Conservation (phyloP, 2,329 filamentous ascomycete genomes). For the Arthrobotrys megalospora region DNA sequence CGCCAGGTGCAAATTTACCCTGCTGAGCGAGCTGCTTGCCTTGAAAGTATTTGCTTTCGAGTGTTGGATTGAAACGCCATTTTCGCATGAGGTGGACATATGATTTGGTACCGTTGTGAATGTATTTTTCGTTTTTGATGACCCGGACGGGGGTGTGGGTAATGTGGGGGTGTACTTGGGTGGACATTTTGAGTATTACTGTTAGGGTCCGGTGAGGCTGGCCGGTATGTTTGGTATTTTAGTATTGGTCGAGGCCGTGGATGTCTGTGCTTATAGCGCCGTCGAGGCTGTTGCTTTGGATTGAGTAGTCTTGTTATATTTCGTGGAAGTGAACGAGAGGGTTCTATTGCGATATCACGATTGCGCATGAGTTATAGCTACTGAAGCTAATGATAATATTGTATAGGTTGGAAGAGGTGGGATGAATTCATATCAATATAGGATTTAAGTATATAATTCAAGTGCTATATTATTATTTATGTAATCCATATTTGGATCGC, state of each 20-base stretch:
- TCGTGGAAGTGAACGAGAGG: not conserved
- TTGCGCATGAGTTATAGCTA: not conserved
- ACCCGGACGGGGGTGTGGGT: constrained; percentile 64
- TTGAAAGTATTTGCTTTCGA: constrained; percentile 75
- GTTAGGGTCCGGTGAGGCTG: not conserved
- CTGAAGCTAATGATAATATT: not conserved
- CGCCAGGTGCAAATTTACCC: constrained; percentile 69
- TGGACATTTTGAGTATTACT: constrained; percentile 10
- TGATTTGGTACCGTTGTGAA: constrained; percentile 74
- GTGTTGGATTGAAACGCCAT: constrained; percentile 76
- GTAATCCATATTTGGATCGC: not conserved
- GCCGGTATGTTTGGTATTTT: not conserved
- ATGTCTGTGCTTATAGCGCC: not conserved
- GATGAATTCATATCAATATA: not conserved
- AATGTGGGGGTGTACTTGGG: constrained; percentile 35
- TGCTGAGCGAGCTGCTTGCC: constrained; percentile 70
- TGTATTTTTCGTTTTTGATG: constrained; percentile 74
- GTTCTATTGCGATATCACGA: not conserved
- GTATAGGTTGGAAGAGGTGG: not conserved
- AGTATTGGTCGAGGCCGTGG: not conserved
- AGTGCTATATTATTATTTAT: not conserved
- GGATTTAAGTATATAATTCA: too few species aligned
- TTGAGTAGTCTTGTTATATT: not conserved
- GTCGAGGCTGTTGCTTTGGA: not conserved
- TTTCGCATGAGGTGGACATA: constrained; percentile 76